Conservation (phyloP, 495 filamentous ascomycete species). For the Talaromyces trachyspermus region DNA sequence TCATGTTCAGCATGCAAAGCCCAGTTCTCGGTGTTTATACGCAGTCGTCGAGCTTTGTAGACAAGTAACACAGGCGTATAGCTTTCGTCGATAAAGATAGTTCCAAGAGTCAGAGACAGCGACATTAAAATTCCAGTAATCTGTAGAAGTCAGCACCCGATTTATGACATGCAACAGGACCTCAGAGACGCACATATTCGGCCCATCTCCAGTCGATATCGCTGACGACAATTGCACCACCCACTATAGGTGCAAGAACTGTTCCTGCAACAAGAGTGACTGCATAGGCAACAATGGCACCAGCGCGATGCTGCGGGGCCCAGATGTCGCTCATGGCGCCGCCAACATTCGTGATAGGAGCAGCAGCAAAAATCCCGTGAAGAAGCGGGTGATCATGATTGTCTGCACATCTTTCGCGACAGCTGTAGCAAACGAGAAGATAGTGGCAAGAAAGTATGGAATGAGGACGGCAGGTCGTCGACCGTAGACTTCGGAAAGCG, state of each 20-base stretch:
- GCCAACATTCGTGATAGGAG: slow-evolving; percentile 63
- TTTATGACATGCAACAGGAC: not conserved
- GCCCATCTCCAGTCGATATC: slow-evolving; percentile 52
- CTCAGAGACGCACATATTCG: slow-evolving; percentile 36
- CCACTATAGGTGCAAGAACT: slow-evolving; percentile 50
- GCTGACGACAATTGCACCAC: slow-evolving; percentile 46
- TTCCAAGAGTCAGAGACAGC: slow-evolving; percentile 43
- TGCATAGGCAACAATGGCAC: slow-evolving; percentile 60
- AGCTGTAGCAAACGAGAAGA: slow-evolving; percentile 59
- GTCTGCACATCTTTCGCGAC: slow-evolving; percentile 64
- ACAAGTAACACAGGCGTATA: slow-evolving; percentile 54
- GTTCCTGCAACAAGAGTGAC: slow-evolving; percentile 61
- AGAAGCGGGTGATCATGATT: slow-evolving; percentile 63
- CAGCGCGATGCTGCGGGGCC: slow-evolving; percentile 46
- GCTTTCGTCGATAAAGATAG: slow-evolving; percentile 57
- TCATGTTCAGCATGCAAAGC: slow-evolving; percentile 59
- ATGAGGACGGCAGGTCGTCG: slow-evolving; percentile 49
- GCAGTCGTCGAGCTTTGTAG: slow-evolving; percentile 53
- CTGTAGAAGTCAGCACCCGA: no score
- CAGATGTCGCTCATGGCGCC: slow-evolving; percentile 62
- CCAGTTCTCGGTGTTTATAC: slow-evolving; percentile 56
- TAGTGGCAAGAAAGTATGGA: slow-evolving; percentile 55
- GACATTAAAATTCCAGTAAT: slow-evolving; percentile 44
- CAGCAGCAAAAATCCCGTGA: slow-evolving; percentile 61
- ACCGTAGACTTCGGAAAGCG: slow-evolving; percentile 58